Evolutionary conservation across 2,329 filamentous ascomycete species (phyloP), one percentile per base, ranked within the genome.

Genomic region (Fusarium stilboides): DNA sequence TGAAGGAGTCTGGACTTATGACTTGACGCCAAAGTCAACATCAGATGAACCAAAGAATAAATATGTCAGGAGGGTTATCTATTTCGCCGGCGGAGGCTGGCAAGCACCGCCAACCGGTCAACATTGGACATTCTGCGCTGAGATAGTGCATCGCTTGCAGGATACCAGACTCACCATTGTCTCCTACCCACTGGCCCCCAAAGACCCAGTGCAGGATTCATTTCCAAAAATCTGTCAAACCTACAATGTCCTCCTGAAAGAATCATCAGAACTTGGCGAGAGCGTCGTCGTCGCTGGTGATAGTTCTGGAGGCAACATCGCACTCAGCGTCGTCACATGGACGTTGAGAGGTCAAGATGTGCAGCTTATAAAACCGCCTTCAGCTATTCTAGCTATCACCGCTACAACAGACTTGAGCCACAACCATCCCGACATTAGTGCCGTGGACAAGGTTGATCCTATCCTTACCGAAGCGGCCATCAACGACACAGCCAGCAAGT

Each of bases 21-120:
- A 77, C 4, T 12, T 74, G 22, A 67, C 36, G 1, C 17, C 37
- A 0, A 70, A 60, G 34, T 14, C 12, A 8, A 20, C 51, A 1
- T 17, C 39, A 10, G 19, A 43, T 2, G 83, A 76, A 26, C 9
- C 31, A 12, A 8, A 37, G 12, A 42, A 20, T 4, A 6, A 49
- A 5, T 54, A 68, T 17, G 4, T 10, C 0, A 59, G 65, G 0
- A 63, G 75, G 8, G 74, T 89, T 24, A 84, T 86, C 62, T 89
- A 88, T 62, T 88, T 88, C 65, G 80, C 81, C 0, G 87, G 87
- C 2, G 87, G 87, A 8, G 85, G 85, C 5, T 89, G 87, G 83
- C 85, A 86, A 62, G 79, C 78, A 66, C 84, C 84, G 0, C 83
- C 87, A 0, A 81, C 80, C 5, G 68, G 75, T 0, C 79, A 86